Base-by-base conservation (phyloP, 164 flowering plant species). In the Annona cherimola region DNA sequence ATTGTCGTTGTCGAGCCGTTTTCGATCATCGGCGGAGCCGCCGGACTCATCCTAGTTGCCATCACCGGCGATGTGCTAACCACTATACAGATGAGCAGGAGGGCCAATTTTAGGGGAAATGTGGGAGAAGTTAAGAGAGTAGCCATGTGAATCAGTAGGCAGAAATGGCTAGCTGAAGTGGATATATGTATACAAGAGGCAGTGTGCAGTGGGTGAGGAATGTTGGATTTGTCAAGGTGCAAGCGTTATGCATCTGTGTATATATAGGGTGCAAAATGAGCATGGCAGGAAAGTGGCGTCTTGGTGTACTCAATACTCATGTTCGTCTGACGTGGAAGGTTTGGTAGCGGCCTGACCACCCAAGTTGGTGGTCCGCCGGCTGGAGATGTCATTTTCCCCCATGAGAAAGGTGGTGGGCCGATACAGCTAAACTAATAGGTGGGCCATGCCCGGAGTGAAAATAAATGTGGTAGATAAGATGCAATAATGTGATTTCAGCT, bases 321-420 rank as follows among this genome's bases (percentile, higher is more conserved):
- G 9, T 35, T 20, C 26, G 42, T 35, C 40, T 61, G 64, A 40
- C 41, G 67, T 5, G 67, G 43, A 43, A 1, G 19, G 67, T 41
- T 64, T 39, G 67, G 44, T 64, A 64, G 45, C 67, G 45, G 11
- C 44, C 41, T 41, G 67, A 64, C 67, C 45, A 41, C 5, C 44
- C 44, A 9, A 63, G 67, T 63, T 63, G 67, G n/a, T 63, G 67
- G 44, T 41, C 67, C 67, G 67, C 67, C 67, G 19, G n/a, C 18
- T 11, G 18, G 16, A 63, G 67, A 39, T 61, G 57, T 50, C 57
- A 11, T 50, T 50, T 50, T 50, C 57, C 57, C 57, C 35, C 0
- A 26, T 50, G 57, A 8, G 14, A 11, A 50, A 50, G 14, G 57
- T 16, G 9, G 14, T 50, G 14, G 57, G 57, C 9, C 14, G 57